Evolutionary conservation across 495 filamentous ascomycete genomes (phyloP), one percentile per base, ranked within the genome.

Genomic region (Cercophora samala): DNA sequence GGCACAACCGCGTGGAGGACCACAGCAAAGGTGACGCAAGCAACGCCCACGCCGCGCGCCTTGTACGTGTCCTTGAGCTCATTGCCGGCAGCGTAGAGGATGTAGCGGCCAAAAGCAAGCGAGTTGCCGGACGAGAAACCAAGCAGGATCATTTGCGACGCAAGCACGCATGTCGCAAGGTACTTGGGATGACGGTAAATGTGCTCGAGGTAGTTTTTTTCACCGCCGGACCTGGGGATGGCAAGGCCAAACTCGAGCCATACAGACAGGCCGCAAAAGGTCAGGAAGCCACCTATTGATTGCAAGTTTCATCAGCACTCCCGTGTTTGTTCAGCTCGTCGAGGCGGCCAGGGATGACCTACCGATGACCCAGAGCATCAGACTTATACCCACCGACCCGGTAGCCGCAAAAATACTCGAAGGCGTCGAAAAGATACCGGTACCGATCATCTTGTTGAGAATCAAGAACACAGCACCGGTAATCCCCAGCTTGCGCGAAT

Each of bases 101-200:
- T 81, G 71, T 91, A 91, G 63, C 87, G 78, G 60, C 88, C 88
- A 46, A 91, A 89, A 3, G 89, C 84, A 58, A 91, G 83, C 51
- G 85, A 86, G 78, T 91, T 91, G 3, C 83, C 84, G 4, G 86
- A 82, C 29, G 79, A 79, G 65, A 81, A 83, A 18, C 80, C 80
- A 1, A 86, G 75, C 11, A 85, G 73, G 53, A 88, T 80, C 60
- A 86, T 84, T 68, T 88, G 86, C 1, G 83, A 76, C 19, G 84
- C 83, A 66, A 86, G 87, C 71, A 89, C 83, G 67, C 80, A 84
- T 0, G 86, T 88, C 13, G 84, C 84, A 1, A 90, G 79, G 79
- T 87, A 88, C 46, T 76, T 80, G 9, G 88, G 88, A 56, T 82
- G 85, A 26, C 79, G 81, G 75, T 83, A 88, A 54, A 89, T 83